Evolutionary conservation across 257 asterid genomes (phyloP).

Genomic region (Ballota nigra): DNA sequence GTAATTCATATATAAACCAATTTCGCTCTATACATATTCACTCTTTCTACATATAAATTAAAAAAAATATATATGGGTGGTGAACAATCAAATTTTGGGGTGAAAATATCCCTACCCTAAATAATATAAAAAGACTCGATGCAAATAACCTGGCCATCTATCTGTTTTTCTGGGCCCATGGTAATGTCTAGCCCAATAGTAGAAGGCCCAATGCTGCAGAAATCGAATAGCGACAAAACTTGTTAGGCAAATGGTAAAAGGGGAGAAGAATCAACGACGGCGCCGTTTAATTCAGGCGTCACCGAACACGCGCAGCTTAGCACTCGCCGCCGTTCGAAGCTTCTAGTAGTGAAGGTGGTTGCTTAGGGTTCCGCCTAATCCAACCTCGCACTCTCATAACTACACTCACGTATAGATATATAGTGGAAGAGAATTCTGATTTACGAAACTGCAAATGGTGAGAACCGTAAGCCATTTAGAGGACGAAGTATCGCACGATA

Average conservation of each 20-base stretch:
- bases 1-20: too few species aligned
- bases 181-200: background rate
- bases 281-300: constrained; percentile 21
- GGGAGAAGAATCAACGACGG: constrained; percentile 7
- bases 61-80: too few species aligned
- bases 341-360: constrained; percentile 6
- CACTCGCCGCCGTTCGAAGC: background rate
- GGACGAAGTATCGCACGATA: constrained; percentile 48
- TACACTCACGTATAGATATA: background rate
- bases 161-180: background rate
- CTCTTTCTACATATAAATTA: too few species aligned
- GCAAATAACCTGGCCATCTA: too few species aligned
- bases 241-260: background rate
- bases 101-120: too few species aligned
- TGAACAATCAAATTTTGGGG: too few species aligned
- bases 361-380: constrained; percentile 10
- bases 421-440: constrained; percentile 3
- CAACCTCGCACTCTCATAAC: background rate
- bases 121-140: too few species aligned
- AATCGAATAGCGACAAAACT: background rate
- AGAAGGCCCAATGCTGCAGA: background rate
- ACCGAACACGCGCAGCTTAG: constrained; percentile 18
- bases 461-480: constrained; percentile 42
- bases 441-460: constrained; percentile 26
- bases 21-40: too few species aligned